Evolutionary conservation across 2,329 filamentous ascomycete species (phyloP), one percentile per base, ranked within the genome.

Genomic region (Chaetomiaceae sp.): DNA sequence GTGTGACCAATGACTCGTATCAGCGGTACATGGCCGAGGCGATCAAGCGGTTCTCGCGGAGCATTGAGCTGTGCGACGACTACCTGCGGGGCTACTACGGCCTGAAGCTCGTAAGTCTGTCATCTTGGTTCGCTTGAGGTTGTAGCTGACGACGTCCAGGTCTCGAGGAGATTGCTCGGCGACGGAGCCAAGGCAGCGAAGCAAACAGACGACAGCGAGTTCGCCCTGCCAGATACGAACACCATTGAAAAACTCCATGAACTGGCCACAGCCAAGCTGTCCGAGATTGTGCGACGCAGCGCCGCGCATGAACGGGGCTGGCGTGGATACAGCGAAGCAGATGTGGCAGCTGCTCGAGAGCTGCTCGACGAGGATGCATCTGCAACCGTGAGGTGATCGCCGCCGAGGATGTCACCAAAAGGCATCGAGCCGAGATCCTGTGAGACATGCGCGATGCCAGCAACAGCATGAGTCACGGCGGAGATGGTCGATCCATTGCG

Each of bases 71-170:
- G 48, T 97, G 94, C 66, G 89, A 96, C 63, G 85, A 91, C 67
- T 97, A 96, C 68, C 71, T 97, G 57, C 84, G 94, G 57, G 94
- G 91, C 1, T 95, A 91, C 69, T 97, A 96, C 70, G 94, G 94
- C 6, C 74, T 99, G 55, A 94, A 92, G 68, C 69, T 91, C 70
- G 86, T 91, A 71, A 64, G 80, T 19, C 20, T 6, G 7, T 25
- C 25, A 17, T 20, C 23, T 14, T 20, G 15, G 8, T 17, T 7
- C 29, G 42, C 23, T n/a, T 51, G 47, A 34, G 34, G 55, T 34
- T 23, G 40, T 15, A 44, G 64, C 56, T 72, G 68, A 65, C 62
- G 2, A 5, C 46, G 23, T 39, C 23, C 54, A 81, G 79, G 73
- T 74, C 15, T 78, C 79, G 8, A 72, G 75, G 54, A 74, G 73